Base-by-base conservation (phyloP, 192 early-diverging fungal genomes). In the Phlyctochytrium planicorne region DNA sequence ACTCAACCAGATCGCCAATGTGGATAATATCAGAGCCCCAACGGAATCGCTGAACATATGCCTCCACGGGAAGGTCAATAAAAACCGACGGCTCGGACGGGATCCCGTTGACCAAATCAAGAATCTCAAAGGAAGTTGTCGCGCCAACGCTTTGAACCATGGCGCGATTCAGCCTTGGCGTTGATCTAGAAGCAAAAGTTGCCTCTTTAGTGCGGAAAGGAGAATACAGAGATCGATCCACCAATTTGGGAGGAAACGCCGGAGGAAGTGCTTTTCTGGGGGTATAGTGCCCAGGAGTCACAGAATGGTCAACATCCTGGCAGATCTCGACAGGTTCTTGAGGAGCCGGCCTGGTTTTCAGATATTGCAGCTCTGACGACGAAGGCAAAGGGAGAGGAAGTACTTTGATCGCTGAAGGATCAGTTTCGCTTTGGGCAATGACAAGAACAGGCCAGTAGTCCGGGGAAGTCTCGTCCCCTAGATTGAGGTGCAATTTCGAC, bases 11-110 rank as follows among this genome's bases (percentile, higher is more conserved):
- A 29, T 57, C 55, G 6, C 55, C 55, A 20, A 57, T 6, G 12
- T 29, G 12, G 10, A 57, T 57, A 57, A 57, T 27, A 29, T 57
- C 55, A 6, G 55, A 14, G 27, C 55, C 55, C 55, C 55, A 57
- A 10, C 55, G 10, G 6, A 57, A 25, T 29, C 27, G 20, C 6
- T 25, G 6, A 29, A 57, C 25, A 27, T 57, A 57, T 6, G 25
- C 12, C 25, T 57, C 55, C 55, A 6, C 12, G 6, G 10, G 6
- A 10, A 10, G 6, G 25, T 6, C 6, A 10, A 27, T 12, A 29
- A 57, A 57, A 6, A 29, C 55, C 25, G 55, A 57, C 55, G 27
- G 25, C 14, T 4, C 27, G 6, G 55, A 57, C n/a, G 25, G 16
- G 27, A 14, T 14, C 20, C 12, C 27, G 55, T 29, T 57, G 55